A percentile compares a stretch with the other conserved stretches of the same genome.
Evolutionary conservation across 2,329 filamentous ascomycete species (phyloP).

Genomic region (Colletotrichum lindemuthianum): DNA sequence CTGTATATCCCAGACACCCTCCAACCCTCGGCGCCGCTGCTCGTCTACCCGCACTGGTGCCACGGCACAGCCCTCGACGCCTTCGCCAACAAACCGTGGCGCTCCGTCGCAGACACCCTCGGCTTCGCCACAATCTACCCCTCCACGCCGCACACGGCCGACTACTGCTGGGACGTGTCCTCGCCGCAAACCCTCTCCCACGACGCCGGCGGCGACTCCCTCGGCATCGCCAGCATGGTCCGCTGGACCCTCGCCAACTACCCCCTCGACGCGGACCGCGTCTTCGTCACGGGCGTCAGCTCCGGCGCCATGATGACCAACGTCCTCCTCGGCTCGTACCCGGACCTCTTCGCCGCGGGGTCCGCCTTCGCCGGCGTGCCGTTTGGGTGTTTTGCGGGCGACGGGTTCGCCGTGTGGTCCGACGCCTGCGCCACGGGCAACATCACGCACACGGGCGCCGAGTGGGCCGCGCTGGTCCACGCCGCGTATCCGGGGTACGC

Average conservation of each 20-base stretch:
- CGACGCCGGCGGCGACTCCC: constrained; percentile 60
- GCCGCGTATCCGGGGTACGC: constrained; percentile 61
- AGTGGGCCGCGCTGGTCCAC: constrained; percentile 49
- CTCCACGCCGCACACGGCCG: constrained; percentile 48
- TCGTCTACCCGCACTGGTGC: constrained; percentile 69
- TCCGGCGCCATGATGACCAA: constrained; percentile 68
- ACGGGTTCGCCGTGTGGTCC: constrained; percentile 59
- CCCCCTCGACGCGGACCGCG: constrained; percentile 55
- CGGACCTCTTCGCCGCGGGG: constrained; percentile 62
- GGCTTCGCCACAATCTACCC: constrained; percentile 63
- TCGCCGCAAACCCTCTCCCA: constrained; percentile 59
- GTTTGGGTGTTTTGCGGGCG: constrained; percentile 60
- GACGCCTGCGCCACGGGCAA: constrained; percentile 60
- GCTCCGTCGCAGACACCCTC: constrained; percentile 60
- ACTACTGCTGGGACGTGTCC: constrained; percentile 69
- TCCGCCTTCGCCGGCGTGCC: constrained; percentile 56
- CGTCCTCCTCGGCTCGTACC: constrained; percentile 61
- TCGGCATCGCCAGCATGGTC: constrained; percentile 65
- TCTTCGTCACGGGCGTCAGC: constrained; percentile 61
- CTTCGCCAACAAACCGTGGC: constrained; percentile 62
- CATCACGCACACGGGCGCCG: constrained; percentile 46
- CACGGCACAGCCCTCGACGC: constrained; percentile 61
- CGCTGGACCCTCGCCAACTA: constrained; percentile 59
- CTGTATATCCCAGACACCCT: constrained; percentile 58
- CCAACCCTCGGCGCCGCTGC: constrained; percentile 57